Evolutionary conservation across 2,329 filamentous ascomycete genomes (phyloP).

Genomic region (Sclerotinia sclerotiorum): DNA sequence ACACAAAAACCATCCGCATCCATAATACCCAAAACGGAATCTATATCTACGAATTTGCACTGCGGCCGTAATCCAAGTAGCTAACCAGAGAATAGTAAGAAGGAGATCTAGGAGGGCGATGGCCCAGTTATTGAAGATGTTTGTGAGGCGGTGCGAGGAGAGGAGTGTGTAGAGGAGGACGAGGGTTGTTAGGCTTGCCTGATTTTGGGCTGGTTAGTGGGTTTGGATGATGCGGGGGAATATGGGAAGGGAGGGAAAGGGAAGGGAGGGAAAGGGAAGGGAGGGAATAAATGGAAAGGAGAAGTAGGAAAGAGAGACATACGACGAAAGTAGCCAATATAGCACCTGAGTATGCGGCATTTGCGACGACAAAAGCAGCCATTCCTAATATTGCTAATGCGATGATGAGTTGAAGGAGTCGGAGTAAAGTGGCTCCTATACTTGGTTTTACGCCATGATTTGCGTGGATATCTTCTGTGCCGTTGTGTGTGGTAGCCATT

Average conservation of each 20-base stretch:
- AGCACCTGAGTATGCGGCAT: conserved; percentile 15
- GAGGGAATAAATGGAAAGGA: not conserved
- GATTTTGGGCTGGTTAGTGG: not conserved
- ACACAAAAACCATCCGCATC: conserved; percentile 9
- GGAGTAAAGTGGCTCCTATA: not conserved
- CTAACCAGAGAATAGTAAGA: conserved; percentile 16
- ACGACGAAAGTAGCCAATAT: conserved; percentile 18
- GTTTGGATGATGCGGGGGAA: too few relatives aligned
- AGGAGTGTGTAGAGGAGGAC: conserved; percentile 18
- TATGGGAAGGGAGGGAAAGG: too few relatives aligned
- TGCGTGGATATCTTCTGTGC: not conserved
- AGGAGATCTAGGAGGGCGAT: conserved; percentile 17
- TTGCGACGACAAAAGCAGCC: conserved; percentile 18
- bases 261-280: not conserved
- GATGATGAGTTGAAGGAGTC: conserved; percentile 7
- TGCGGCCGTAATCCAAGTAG: conserved; percentile 3
- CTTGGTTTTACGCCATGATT: conserved; percentile 4
- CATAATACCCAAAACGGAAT: not conserved
- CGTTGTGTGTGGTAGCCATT: not conserved
- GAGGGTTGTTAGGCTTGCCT: conserved; percentile 20
- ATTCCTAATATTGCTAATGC: conserved; percentile 15
- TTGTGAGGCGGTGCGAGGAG: conserved; percentile 3
- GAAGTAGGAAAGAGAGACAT: not conserved
- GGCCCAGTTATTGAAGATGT: conserved; percentile 19
- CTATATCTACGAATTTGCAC: not conserved